phyloP scores from a whole-genome alignment of 305 asterid species.

The Fraxinus paxiana region DNA sequence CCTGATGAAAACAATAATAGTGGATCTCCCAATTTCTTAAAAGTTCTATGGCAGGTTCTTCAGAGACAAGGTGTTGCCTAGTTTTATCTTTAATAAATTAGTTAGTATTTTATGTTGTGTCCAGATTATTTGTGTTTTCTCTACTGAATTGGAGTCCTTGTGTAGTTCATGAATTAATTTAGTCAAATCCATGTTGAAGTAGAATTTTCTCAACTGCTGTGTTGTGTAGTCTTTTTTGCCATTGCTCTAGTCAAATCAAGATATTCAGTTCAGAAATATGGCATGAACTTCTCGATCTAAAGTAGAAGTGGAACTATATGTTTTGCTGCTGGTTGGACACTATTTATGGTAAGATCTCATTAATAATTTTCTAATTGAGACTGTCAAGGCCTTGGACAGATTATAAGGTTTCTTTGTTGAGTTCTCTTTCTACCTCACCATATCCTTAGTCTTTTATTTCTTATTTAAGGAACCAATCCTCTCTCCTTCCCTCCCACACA shows the following conservation, averaged over 20 bases:
- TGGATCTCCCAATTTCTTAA: neutral
- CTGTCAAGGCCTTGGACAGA: neutral
- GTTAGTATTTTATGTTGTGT: neutral
- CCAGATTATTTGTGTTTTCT: neutral
- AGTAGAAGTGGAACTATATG: neutral
- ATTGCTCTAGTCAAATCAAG: neutral
- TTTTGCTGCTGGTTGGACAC: neutral
- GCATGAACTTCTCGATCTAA: neutral
- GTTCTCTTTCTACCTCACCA: neutral
- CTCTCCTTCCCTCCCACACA: neutral
- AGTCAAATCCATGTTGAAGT: neutral
- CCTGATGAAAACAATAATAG: neutral
- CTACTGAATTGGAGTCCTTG: neutral
- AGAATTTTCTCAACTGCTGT: neutral
- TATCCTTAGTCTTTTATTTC: neutral
- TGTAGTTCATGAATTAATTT: neutral
- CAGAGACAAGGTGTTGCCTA: neutral
- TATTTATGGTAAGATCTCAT: neutral
- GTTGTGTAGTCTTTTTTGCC: neutral
- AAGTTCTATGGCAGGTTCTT: neutral
- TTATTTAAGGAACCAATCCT: neutral
- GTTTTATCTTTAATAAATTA: neutral
- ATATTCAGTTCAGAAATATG: neutral
- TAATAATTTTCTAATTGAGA: neutral
- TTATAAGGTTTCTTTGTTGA: neutral